Conservation (phyloP, 2,329 filamentous ascomycete species). For the Calonectria montana region DNA sequence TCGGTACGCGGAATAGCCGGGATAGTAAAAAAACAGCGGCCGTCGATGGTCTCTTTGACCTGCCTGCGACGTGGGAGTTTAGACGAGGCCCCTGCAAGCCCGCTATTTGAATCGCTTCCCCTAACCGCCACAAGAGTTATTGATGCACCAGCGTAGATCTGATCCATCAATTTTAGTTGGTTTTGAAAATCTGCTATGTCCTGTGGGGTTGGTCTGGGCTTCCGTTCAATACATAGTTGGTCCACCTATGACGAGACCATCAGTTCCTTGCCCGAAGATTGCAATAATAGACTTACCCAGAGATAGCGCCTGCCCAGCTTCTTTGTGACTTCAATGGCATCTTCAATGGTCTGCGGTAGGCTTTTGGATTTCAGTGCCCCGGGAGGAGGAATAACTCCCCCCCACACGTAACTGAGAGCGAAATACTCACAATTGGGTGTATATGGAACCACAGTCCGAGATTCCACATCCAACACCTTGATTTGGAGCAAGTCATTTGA, state of each 20-base stretch:
- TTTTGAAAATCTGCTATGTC: neutral
- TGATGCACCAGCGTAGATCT: slow-evolving; percentile 7
- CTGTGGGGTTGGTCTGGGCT: neutral
- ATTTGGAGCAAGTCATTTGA: neutral
- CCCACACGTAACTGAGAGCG: slow-evolving; percentile 27
- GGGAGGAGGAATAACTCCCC: neutral
- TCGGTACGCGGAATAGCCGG: neutral
- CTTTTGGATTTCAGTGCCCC: neutral
- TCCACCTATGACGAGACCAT: neutral
- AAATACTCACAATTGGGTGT: slow-evolving; percentile 9
- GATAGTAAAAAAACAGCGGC: neutral
- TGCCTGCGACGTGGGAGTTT: neutral
- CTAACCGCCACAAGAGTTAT: neutral
- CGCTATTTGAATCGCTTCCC: neutral
- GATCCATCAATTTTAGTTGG: slow-evolving; percentile 11
- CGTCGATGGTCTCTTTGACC: neutral
- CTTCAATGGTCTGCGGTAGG: slow-evolving; percentile 15
- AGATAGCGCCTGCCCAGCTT: slow-evolving; percentile 6
- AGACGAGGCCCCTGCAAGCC: neutral
- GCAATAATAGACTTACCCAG: neutral
- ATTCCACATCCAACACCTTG: neutral
- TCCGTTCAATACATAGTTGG: slow-evolving; percentile 12
- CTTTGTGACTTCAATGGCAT: slow-evolving; percentile 9
- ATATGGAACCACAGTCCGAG: neutral
- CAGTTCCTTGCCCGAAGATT: neutral